Base-by-base conservation (phyloP, 2,329 filamentous ascomycete species). In the Phyllosticta paracitricarpa region DNA sequence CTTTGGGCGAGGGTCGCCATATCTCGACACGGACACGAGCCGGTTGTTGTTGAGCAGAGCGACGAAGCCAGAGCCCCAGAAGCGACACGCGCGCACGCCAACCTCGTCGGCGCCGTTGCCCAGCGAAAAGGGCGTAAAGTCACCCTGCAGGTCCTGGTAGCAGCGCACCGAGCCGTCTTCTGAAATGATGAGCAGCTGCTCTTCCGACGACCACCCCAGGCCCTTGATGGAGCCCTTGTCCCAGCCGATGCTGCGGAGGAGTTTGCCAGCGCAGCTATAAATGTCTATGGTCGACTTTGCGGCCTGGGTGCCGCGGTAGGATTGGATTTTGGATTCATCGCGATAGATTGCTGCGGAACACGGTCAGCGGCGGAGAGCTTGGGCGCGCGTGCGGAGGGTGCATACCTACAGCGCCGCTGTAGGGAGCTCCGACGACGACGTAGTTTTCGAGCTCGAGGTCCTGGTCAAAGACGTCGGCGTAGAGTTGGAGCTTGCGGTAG, bases 371-470 rank as follows among this genome's bases (percentile, higher is more conserved):
- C 25, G 57, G 48, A 51, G 17, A 25, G 10, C 8, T 28, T 35
- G 40, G 58, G 67, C 67, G 68, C 52, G 53, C 30, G 35, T 51
- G 55, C 40, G 28, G 59, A 51, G 30, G 59, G 60, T 56, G 63
- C 73, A 62, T 85, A 96, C 92, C 92, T 79, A 97, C 81, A 72
- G 94, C 92, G 70, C 94, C 94, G 69, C 89, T 91, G 75, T 94
- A 97, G 25, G 91, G 91, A 73, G 94, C 95, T 71, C 92, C 94
- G 62, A 88, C 87, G 70, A 97, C 87, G 69, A 93, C 82, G 78
- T 95, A 96, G 78, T 94, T 95, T 79, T 97, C 92, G 67, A 99
- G 84, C 77, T 99, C 92, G 64, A 97, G 81, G 72, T 96, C 91
- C 71, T 89, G 84, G 76, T 96, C 91, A 74, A 97, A 99, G 66